Percentiles rank a stretch among this genome's conserved stretches.
Evolutionary conservation across 371 early-diverging fungal species (phyloP).

Genomic region (Mortierella sp.): DNA sequence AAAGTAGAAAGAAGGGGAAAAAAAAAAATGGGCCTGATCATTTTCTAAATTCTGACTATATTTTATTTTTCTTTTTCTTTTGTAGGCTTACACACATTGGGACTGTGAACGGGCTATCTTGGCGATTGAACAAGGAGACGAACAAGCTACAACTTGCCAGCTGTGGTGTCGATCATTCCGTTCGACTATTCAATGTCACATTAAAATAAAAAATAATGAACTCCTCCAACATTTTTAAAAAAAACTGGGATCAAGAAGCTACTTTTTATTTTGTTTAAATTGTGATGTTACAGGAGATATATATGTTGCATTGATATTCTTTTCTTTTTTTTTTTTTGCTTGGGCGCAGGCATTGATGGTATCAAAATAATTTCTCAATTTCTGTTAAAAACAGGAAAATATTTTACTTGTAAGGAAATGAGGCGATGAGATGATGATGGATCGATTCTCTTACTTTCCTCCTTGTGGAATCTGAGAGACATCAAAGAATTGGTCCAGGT

Average conservation of each 20-base stretch:
- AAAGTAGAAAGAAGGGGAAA: background rate
- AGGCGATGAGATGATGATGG: background rate
- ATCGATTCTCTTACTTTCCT: background rate
- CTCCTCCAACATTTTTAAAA: background rate
- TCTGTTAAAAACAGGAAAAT: background rate
- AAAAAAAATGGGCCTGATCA: background rate
- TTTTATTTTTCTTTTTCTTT: conserved; percentile 11
- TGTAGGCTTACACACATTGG: conserved; percentile 71
- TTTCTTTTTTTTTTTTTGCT: no score
- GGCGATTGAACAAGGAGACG: conserved; percentile 61
- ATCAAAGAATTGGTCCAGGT: conserved; percentile 53
- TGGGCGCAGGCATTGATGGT: no score
- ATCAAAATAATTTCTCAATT: no score
- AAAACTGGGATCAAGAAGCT: no score
- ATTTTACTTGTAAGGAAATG: background rate
- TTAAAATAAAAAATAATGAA: conserved; percentile 7
- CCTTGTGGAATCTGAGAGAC: conserved; percentile 36
- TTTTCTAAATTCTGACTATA: background rate
- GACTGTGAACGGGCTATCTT: conserved; percentile 73
- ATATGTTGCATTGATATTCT: no score
- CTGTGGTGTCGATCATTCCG: conserved; percentile 81
- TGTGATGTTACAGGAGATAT: no score
- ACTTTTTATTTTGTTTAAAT: no score
- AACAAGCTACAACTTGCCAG: conserved; percentile 70
- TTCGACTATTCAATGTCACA: conserved; percentile 73